Conservation (phyloP, 83 land plant species). For the Larix sibirica region DNA sequence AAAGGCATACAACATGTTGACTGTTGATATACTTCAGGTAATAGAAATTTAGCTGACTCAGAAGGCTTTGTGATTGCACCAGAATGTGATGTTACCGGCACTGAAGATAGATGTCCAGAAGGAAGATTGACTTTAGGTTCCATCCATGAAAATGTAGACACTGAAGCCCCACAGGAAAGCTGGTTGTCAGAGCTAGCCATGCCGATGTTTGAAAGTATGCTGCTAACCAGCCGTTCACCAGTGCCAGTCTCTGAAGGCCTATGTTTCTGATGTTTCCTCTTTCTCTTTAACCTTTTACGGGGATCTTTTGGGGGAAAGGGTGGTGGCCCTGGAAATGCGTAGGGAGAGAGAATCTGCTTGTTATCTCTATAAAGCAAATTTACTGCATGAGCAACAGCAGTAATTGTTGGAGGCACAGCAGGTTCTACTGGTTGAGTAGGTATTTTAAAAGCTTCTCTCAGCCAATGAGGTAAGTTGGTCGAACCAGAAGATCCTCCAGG, state of each 20-base stretch:
- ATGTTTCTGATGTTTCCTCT: slow-evolving; percentile 31
- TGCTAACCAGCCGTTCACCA: slow-evolving; percentile 7
- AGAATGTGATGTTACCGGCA: not conserved
- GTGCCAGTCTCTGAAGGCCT: not conserved
- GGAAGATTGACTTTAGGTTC: slow-evolving; percentile 4
- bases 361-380: slow-evolving; percentile 74
- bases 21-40: slow-evolving; percentile 8
- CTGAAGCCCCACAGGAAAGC: slow-evolving; percentile 17
- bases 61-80: slow-evolving; percentile 1
- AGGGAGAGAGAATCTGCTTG: slow-evolving; percentile 72
- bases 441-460: slow-evolving; percentile 75
- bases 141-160: slow-evolving; percentile 6
- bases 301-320: slow-evolving; percentile 72
- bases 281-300: slow-evolving; percentile 51
- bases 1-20: slow-evolving; percentile 12
- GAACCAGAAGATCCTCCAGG: slow-evolving; percentile 24
- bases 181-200: slow-evolving; percentile 17
- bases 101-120: not conserved
- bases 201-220: slow-evolving; percentile 18
- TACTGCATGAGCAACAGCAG: slow-evolving; percentile 91
- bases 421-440: slow-evolving; percentile 54
- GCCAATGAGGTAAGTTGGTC: slow-evolving; percentile 27
- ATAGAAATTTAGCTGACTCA: slow-evolving; percentile 8
- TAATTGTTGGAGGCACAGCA: slow-evolving; percentile 25
- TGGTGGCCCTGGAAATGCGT: slow-evolving; percentile 70